Conservation (phyloP, 1,284 basidiomycete genomes). For the Sporisorium iseilematis-ciliati region DNA sequence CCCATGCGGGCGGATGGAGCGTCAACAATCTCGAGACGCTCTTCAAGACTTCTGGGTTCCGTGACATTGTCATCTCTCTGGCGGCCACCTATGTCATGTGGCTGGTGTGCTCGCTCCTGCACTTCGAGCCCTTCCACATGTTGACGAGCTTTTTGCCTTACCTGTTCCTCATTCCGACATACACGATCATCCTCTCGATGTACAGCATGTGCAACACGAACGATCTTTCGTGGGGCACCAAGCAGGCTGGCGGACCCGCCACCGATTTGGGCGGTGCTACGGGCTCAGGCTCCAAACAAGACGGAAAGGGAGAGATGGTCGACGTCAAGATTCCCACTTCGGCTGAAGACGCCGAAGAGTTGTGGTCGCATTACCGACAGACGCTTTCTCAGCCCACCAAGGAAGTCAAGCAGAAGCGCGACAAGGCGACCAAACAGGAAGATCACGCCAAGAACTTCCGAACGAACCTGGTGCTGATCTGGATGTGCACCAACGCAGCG, state of each 20-base stretch:
- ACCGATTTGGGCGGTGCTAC: conserved; percentile 64
- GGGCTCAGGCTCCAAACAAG: conserved; percentile 37
- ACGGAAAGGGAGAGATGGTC: conserved; percentile 56
- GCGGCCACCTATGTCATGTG: conserved; percentile 67
- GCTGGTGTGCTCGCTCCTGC: conserved; percentile 62
- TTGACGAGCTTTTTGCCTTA: conserved; percentile 66
- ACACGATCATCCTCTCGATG: conserved; percentile 66
- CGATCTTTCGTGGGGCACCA: conserved; percentile 67
- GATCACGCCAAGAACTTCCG: conserved; percentile 76
- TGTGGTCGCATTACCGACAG: conserved; percentile 67
- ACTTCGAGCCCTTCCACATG: conserved; percentile 68
- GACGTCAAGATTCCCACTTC: conserved; percentile 65
- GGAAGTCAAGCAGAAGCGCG: conserved; percentile 46
- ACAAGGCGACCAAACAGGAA: conserved; percentile 59
- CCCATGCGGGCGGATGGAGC: conserved; percentile 24
- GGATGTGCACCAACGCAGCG: conserved; percentile 72
- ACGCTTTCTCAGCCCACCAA: conserved; percentile 51
- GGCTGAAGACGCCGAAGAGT: conserved; percentile 59
- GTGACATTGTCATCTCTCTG: conserved; percentile 67
- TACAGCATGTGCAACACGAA: conserved; percentile 68
- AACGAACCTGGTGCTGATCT: conserved; percentile 89
- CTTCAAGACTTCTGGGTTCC: conserved; percentile 55
- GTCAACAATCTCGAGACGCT: conserved; percentile 37
- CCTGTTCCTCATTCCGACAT: conserved; percentile 64
- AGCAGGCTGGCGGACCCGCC: conserved; percentile 59